These are phyloP conservation scores for Colletotrichum paranaense DNA, from an alignment of 2,329 filamentous ascomycete species.

Conservation along the genomic window DNA sequence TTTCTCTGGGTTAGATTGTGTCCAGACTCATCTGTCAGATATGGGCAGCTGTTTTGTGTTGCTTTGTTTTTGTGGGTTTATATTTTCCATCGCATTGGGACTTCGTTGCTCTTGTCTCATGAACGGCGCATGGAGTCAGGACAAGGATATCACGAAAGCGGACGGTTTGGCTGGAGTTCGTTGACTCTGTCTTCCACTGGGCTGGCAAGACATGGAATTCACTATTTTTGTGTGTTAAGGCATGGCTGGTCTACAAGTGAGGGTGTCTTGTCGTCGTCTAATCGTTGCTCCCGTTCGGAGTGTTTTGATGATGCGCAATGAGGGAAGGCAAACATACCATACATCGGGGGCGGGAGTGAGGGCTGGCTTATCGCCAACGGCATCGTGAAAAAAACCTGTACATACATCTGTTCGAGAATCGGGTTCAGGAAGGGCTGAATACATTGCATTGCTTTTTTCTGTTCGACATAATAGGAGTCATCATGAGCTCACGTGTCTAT, in stretches of 20 bases:
- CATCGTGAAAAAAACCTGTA: slow-evolving; percentile 51
- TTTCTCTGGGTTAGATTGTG: slow-evolving; percentile 17
- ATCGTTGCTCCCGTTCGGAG: not conserved
- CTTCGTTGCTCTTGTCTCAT: slow-evolving; percentile 43
- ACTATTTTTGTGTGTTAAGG: slow-evolving; percentile 19
- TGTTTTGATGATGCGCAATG: slow-evolving; percentile 9
- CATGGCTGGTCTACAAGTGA: slow-evolving; percentile 1
- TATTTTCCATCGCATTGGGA: slow-evolving; percentile 32
- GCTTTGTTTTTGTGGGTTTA: slow-evolving; percentile 32
- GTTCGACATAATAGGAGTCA: not conserved
- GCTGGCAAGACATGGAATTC: slow-evolving; percentile 17
- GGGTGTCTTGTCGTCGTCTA: not conserved
- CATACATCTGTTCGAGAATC: slow-evolving; percentile 53
- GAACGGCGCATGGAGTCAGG: slow-evolving; percentile 56
- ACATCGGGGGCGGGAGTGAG: not conserved
- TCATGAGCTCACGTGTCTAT: not conserved
- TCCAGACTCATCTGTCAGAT: slow-evolving; percentile 28
- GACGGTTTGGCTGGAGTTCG: slow-evolving; percentile 52
- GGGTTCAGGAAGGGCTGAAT: slow-evolving; percentile 45
- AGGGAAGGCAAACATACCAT: slow-evolving; percentile 8
- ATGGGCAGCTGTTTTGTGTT: slow-evolving; percentile 24
- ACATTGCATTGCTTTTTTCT: slow-evolving; percentile 38
- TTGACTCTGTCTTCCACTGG: slow-evolving; percentile 35
- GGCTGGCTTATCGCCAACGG: not conserved
- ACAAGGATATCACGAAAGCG: slow-evolving; percentile 45